Evolutionary conservation across 192 early-diverging fungal genomes (phyloP).

Genomic region (Coemansia sp.): DNA sequence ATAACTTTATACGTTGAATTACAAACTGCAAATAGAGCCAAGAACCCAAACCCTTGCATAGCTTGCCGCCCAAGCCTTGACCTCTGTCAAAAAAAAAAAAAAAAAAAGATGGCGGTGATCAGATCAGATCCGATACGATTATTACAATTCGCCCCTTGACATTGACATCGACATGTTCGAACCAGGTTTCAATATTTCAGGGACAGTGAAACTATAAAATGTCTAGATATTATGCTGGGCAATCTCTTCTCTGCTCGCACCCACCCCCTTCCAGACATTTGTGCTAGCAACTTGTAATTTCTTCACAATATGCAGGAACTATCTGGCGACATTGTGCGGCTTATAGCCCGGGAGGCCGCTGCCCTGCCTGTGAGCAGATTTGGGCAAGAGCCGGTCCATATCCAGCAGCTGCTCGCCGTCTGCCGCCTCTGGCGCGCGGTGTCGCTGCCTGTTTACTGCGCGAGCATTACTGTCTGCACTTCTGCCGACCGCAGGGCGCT

Average conservation of each 20-base stretch:
- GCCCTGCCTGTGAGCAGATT: background rate
- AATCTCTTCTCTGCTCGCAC: background rate
- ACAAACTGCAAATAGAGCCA: background rate
- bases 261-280: background rate
- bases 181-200: background rate
- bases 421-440: constrained; percentile 23
- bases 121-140: constrained; percentile 1
- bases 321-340: constrained; percentile 14
- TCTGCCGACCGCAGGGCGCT: background rate
- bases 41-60: background rate
- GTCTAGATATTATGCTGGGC: background rate
- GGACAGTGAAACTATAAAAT: background rate
- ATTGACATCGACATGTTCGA: background rate
- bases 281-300: background rate
- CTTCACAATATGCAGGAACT: background rate
- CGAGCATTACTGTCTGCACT: constrained; percentile 9
- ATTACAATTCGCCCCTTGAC: background rate
- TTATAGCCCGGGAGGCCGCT: background rate
- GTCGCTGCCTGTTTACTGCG: constrained; percentile 18
- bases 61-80: background rate
- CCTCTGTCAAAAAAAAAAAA: constrained; percentile 26
- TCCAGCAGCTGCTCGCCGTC: constrained; percentile 7
- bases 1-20: constrained; percentile 3
- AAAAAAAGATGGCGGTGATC: background rate
- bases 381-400: constrained; percentile 15